phyloP scores from a whole-genome alignment of 2,329 filamentous ascomycete species.

The Endothia cerciana region DNA sequence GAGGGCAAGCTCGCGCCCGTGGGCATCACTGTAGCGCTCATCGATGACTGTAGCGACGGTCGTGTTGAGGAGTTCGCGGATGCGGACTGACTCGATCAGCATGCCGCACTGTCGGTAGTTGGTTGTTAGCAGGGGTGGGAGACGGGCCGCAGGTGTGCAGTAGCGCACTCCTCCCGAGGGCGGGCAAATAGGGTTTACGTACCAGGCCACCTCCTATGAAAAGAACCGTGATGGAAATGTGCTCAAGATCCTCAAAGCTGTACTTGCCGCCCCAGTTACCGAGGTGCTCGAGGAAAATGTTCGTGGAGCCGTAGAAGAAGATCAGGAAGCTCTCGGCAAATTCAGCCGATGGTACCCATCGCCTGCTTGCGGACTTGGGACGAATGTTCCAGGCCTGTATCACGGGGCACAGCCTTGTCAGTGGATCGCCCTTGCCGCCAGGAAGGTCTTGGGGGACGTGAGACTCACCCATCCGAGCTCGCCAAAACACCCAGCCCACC shows the following conservation, averaged over 20 bases:
- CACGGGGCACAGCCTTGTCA: conserved; percentile 24
- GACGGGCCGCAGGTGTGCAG: conserved; percentile 11
- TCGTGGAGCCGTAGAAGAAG: conserved; percentile 84
- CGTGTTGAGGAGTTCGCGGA: conserved; percentile 70
- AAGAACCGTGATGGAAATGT: conserved; percentile 88
- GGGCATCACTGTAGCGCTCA: conserved; percentile 41
- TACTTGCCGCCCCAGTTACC: conserved; percentile 72
- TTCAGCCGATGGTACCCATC: conserved; percentile 79
- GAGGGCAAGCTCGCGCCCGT: conserved; percentile 52
- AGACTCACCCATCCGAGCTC: conserved; percentile 78
- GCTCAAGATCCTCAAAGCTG: conserved; percentile 82
- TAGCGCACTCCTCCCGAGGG: conserved; percentile 18
- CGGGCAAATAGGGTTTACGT: conserved; percentile 41
- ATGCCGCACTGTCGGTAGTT: conserved; percentile 66
- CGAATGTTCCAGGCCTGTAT: conserved; percentile 81
- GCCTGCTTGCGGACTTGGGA: conserved; percentile 59
- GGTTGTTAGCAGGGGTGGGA: conserved; percentile 28
- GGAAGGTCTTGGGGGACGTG: neutral
- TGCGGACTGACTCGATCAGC: conserved; percentile 75
- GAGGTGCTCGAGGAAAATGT: conserved; percentile 91
- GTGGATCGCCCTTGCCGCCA: neutral
- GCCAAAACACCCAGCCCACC: conserved; percentile 88
- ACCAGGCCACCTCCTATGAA: conserved; percentile 92
- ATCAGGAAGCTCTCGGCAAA: conserved; percentile 90
- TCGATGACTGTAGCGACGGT: conserved; percentile 46